Conservation (phyloP, 768 basidiomycete genomes). For the Lanmaoa pseudosensibilis region DNA sequence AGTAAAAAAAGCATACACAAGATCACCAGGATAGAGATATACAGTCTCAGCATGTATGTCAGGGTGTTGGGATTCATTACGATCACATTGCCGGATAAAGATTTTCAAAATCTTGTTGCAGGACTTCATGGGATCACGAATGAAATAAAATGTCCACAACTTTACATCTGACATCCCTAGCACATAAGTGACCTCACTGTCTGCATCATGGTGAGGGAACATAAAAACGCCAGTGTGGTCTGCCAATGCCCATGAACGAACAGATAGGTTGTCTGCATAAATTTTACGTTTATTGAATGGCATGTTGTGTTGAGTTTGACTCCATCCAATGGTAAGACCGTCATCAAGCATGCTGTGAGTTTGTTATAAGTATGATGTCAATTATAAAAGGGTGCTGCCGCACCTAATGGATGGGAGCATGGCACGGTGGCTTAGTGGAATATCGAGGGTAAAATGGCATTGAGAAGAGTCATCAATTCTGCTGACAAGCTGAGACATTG, state of each 20-base stretch:
- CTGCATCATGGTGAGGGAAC: constrained; percentile 10
- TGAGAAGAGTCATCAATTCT: not conserved
- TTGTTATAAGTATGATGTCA: not conserved
- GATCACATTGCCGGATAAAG: not conserved
- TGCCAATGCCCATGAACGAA: not conserved
- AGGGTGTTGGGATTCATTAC: not conserved
- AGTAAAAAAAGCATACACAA: not conserved
- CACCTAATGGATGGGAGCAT: not conserved
- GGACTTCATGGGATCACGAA: not conserved
- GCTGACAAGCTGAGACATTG: not conserved
- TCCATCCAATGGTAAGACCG: constrained; percentile 3
- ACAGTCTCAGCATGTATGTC: not conserved
- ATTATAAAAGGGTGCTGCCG: not conserved
- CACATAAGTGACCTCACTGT: not conserved
- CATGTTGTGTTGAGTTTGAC: not conserved
- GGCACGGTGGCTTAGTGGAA: not conserved
- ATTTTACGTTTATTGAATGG: not conserved
- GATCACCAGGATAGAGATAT: not conserved
- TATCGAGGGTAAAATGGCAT: not conserved
- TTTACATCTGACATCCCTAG: not conserved
- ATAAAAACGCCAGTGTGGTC: not conserved
- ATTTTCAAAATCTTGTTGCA: not conserved
- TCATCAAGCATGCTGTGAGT: not conserved
- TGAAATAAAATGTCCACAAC: constrained; percentile 3
- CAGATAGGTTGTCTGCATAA: not conserved